Conservation (phyloP, 352 stramenopile genomes). For the Phytophthora sojae region DNA sequence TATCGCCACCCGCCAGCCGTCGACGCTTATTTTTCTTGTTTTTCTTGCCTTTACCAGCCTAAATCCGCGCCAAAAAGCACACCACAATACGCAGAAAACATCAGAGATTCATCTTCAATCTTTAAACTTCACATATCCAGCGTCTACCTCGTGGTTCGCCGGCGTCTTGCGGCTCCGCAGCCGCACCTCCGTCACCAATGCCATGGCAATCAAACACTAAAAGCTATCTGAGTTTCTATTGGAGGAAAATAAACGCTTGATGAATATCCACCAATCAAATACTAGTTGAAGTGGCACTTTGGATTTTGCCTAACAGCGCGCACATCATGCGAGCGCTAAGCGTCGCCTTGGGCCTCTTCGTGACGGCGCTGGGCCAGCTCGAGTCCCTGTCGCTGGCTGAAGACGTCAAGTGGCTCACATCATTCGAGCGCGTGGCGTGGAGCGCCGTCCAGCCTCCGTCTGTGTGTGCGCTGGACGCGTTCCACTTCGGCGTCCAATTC, state of each 20-base stretch:
- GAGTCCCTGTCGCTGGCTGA: neutral
- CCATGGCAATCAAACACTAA: conserved; percentile 30
- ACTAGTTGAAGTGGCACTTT: conserved; percentile 34
- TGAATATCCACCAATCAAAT: conserved; percentile 33
- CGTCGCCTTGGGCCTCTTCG: conserved; percentile 15
- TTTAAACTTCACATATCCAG: neutral
- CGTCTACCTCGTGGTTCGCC: conserved; percentile 23
- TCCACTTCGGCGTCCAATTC: conserved; percentile 45
- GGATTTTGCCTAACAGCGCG: conserved; percentile 5
- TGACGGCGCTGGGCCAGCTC: conserved; percentile 1
- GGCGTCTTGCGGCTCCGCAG: conserved; percentile 28
- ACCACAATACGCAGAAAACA: conserved; percentile 2
- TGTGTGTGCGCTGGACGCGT: conserved; percentile 37
- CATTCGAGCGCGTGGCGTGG: conserved; percentile 13
- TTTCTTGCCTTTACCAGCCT: conserved; percentile 29
- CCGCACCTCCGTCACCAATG: conserved; percentile 32
- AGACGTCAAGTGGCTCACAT: conserved; percentile 22
- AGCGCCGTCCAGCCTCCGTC: neutral
- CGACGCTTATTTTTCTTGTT: conserved; percentile 45
- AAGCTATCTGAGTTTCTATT: conserved; percentile 1
- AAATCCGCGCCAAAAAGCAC: conserved; percentile 4
- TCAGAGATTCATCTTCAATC: neutral
- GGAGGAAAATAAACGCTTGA: neutral
- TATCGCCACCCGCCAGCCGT: conserved; percentile 7
- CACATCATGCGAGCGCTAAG: conserved; percentile 7